Evolutionary conservation across 139 green algal species (phyloP), one percentile per base, ranked within the genome.

Genomic region (Yamagishiella unicocca): DNA sequence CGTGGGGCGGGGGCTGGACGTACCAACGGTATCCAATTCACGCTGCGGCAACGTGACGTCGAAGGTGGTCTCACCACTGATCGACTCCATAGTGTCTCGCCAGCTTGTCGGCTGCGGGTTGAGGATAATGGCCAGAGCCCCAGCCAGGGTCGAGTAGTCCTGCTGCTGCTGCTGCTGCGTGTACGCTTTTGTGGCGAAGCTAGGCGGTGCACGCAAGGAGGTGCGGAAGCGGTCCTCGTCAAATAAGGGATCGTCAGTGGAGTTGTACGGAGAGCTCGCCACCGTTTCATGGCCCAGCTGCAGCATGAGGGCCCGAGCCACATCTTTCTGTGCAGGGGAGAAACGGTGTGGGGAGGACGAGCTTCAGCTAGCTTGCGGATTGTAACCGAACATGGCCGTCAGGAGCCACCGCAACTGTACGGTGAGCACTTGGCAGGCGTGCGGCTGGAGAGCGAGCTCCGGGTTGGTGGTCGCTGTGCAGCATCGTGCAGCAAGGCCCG

Each of bases 211-310:
- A 24, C 5, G 12, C 12, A 17, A 12, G 50, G 12, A 19, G 55
- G 21, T 29, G 55, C 55, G 5, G 55, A 46, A 9, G 14, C 33
- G 33, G 33, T 74, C 66, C 33, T 43, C 66, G 66, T 74, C 66
- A 35, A 29, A 74, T 9, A 46, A 25, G 21, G n/a, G 14, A 25
- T 74, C 66, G 33, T 74, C 45, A 35, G 33, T 74, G 66, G 31
- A 27, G 66, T 8, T 74, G 37, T 46, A 17, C 21, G 37, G 17
- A 1, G 66, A 74, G 31, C 37, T 45, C 7, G 33, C 33, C 33
- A 2, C 45, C 33, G 31, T 74, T 45, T 78, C 40, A 6, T 75
- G 75, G 31, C 77, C 77, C 55, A 84, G 77, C 55, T 84, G 77
- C 22, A 31, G 53, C 77, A 84, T 84, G 8, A 84, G 77, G 3